Evolutionary conservation across 371 early-diverging fungal species (phyloP).

Genomic region (Mucor plumbeus): DNA sequence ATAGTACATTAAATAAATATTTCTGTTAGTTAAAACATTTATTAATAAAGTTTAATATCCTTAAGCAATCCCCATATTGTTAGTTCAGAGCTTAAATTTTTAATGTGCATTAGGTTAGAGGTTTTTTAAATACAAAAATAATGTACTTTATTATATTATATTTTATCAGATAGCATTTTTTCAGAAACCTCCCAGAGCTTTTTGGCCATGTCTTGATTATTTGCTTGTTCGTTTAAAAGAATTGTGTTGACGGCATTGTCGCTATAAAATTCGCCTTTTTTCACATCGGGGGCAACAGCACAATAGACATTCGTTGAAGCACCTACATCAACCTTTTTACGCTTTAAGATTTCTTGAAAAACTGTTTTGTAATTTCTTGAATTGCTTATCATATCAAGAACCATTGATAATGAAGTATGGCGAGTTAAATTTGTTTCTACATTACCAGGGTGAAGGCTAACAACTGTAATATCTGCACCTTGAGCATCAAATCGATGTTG

Average conservation of each 20-base stretch:
- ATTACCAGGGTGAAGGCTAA: constrained; percentile 10
- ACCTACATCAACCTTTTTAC: neutral
- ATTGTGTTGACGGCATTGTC: neutral
- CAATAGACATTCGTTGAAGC: constrained; percentile 14
- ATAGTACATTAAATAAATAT: too few species aligned
- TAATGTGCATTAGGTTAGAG: too few species aligned
- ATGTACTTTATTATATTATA: neutral
- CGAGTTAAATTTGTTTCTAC: neutral
- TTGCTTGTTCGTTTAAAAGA: neutral
- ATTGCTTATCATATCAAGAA: neutral
- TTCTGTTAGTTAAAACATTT: too few species aligned
- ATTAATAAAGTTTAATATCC: too few species aligned
- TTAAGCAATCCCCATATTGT: too few species aligned
- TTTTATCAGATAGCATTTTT: neutral
- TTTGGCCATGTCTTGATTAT: constrained; percentile 8
- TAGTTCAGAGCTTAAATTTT: too few species aligned
- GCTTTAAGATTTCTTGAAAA: neutral
- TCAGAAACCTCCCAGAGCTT: constrained; percentile 12
- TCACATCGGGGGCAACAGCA: neutral
- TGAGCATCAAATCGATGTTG: constrained; percentile 41
- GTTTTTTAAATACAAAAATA: too few species aligned
- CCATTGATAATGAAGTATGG: neutral
- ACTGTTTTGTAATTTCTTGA: neutral
- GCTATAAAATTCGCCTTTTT: constrained; percentile 8
- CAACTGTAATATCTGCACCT: constrained; percentile 4